These are phyloP conservation scores for Exophiala oligosperma DNA, from an alignment of 2,329 filamentous ascomycete species.

Conservation along the genomic window DNA sequence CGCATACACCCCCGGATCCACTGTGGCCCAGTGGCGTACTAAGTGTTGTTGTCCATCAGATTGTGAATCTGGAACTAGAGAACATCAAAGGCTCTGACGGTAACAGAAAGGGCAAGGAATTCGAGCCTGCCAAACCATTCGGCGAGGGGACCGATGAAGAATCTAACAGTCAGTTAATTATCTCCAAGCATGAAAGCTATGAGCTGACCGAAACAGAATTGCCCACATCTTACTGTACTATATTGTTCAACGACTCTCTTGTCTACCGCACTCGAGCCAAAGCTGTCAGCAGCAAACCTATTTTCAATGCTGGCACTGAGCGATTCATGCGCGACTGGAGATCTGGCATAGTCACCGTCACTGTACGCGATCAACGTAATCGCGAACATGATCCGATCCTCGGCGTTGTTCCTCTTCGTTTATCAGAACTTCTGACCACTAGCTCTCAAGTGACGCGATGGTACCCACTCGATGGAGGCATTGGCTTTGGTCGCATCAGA, in stretches of 20 bases:
- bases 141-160: conserved; percentile 87
- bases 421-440: conserved; percentile 84
- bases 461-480: conserved; percentile 95
- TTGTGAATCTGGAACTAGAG: conserved; percentile 89
- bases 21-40: conserved; percentile 91
- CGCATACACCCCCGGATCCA: conserved; percentile 91
- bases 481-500: conserved; percentile 85
- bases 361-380: conserved; percentile 84
- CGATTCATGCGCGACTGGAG: conserved; percentile 92
- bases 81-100: conserved; percentile 84
- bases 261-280: conserved; percentile 94
- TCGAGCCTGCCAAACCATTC: conserved; percentile 79
- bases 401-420: conserved; percentile 83
- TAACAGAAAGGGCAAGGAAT: conserved; percentile 80
- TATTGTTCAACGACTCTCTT: conserved; percentile 46
- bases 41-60: conserved; percentile 86
- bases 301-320: conserved; percentile 96
- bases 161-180: conserved; percentile 49
- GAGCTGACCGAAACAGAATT: conserved; percentile 49
- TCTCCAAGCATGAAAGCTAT: not conserved
- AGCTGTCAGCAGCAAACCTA: conserved; percentile 89
- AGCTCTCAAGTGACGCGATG: conserved; percentile 84
- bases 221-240: conserved; percentile 91
- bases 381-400: conserved; percentile 93
- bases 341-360: conserved; percentile 79